Percentiles rank a stretch among this genome's conserved stretches.
phyloP scores from a whole-genome alignment of 73 alveolate genomes.

The Tetrahymena borealis region DNA sequence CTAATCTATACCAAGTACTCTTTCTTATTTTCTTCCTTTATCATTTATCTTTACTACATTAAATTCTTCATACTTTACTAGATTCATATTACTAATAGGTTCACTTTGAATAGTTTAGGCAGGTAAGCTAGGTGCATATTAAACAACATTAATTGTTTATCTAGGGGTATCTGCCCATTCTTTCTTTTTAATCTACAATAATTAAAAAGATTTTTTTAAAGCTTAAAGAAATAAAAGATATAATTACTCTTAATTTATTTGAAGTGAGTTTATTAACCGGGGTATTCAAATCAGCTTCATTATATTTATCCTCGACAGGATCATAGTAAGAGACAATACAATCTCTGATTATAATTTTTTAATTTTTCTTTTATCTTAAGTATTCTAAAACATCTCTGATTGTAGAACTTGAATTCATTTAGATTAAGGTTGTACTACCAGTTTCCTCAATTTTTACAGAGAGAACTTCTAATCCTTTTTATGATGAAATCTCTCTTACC shows the following conservation, averaged over 20 bases:
- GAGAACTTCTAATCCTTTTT: neutral
- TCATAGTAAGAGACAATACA: neutral
- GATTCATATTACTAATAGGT: neutral
- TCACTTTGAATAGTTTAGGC: neutral
- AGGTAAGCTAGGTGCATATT: neutral
- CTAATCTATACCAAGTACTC: neutral
- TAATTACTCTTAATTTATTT: neutral
- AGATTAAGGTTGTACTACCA: neutral
- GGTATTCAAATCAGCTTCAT: neutral
- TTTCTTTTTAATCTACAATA: neutral
- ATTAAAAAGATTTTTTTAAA: neutral
- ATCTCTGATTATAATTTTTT: neutral
- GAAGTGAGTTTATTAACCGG: neutral
- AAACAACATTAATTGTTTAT: neutral
- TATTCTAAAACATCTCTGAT: neutral
- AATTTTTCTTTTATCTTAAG: neutral
- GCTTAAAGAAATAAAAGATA: neutral
- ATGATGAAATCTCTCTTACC: neutral
- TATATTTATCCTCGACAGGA: neutral
- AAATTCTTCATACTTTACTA: neutral
- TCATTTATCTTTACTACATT: neutral
- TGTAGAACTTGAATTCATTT: neutral
- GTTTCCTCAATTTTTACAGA: neutral
- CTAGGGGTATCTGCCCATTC: neutral
- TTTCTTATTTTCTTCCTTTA: neutral